Conservation (phyloP, 2,329 filamentous ascomycete genomes). For the Massarina eburnea region DNA sequence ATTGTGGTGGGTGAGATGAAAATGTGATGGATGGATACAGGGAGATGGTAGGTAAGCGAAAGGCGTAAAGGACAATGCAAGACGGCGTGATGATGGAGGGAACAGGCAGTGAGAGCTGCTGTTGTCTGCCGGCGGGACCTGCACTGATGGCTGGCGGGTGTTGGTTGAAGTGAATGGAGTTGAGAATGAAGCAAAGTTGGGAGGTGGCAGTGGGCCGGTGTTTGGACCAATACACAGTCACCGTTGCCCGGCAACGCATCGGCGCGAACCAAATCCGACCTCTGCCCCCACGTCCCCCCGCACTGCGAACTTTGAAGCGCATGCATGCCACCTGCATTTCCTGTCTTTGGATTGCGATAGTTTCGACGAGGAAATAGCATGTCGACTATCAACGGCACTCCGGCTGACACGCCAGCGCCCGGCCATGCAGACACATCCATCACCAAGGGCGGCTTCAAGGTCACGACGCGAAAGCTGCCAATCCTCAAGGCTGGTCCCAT, state of each 20-base stretch:
- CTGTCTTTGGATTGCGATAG: conserved; percentile 5
- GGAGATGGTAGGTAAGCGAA: conserved; percentile 9
- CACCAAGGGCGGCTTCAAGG: conserved; percentile 61
- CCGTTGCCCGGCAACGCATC: conserved; percentile 16
- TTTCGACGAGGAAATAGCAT: conserved; percentile 15
- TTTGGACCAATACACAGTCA: conserved; percentile 14
- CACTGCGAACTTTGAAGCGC: neutral
- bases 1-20: conserved; percentile 44
- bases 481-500: conserved; percentile 93
- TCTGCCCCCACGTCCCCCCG: conserved; percentile 11
- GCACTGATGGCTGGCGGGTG: conserved; percentile 4
- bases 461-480: conserved; percentile 85
- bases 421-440: conserved; percentile 39
- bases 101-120: conserved; percentile 12
- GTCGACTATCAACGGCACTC: conserved; percentile 35
- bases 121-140: conserved; percentile 6
- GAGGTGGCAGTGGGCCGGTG: conserved; percentile 3
- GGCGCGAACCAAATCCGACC: conserved; percentile 8
- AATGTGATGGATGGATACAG: conserved; percentile 9
- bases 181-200: no score
- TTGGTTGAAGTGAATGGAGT: conserved; percentile 5
- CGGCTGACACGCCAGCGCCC: conserved; percentile 35
- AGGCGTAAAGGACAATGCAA: conserved; percentile 8
- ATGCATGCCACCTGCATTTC: conserved; percentile 6
- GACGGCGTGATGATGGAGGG: conserved; percentile 3